A percentile compares a stretch with the other conserved stretches of the same genome.
Conservation (phyloP, 1,139 yeast genomes). For the Citeromyces siamensis region DNA sequence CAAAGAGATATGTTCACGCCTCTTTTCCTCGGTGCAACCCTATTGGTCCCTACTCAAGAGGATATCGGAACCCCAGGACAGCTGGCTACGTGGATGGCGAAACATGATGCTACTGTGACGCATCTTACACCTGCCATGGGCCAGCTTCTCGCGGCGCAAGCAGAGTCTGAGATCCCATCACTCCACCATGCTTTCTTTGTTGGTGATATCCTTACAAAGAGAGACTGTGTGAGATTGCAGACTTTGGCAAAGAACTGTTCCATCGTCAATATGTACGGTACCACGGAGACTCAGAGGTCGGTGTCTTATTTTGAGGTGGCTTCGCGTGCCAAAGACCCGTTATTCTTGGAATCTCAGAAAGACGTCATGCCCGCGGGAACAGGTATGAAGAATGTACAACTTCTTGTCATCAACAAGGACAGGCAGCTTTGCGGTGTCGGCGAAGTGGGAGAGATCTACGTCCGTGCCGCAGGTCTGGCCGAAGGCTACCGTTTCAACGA, state of each 20-base stretch:
- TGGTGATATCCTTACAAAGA: constrained; percentile 92
- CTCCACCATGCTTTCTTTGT: constrained; percentile 97
- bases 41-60: constrained; percentile 88
- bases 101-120: constrained; percentile 85
- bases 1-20: constrained; percentile 99
- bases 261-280: constrained; percentile 98
- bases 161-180: constrained; percentile 75
- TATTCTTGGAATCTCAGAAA: constrained; percentile 72
- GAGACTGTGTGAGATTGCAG: constrained; percentile 91
- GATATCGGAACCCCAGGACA: constrained; percentile 98
- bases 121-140: constrained; percentile 99
- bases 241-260: constrained; percentile 79
- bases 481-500: constrained; percentile 93
- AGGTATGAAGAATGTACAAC: constrained; percentile 93
- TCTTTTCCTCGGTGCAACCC: constrained; percentile 84
- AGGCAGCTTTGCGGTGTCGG: constrained; percentile 97
- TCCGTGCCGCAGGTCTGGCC: constrained; percentile 95
- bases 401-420: constrained; percentile 84
- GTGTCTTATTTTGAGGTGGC: constrained; percentile 90
- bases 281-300: constrained; percentile 97
- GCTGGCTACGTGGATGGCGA: constrained; percentile 95
- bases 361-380: constrained; percentile 98
- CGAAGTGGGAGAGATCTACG: constrained; percentile 96
- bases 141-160: constrained; percentile 91
- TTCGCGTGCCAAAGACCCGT: constrained; percentile 54